phyloP scores from a whole-genome alignment of 192 early-diverging fungal species.

The Umbelopsis ramanniana region DNA sequence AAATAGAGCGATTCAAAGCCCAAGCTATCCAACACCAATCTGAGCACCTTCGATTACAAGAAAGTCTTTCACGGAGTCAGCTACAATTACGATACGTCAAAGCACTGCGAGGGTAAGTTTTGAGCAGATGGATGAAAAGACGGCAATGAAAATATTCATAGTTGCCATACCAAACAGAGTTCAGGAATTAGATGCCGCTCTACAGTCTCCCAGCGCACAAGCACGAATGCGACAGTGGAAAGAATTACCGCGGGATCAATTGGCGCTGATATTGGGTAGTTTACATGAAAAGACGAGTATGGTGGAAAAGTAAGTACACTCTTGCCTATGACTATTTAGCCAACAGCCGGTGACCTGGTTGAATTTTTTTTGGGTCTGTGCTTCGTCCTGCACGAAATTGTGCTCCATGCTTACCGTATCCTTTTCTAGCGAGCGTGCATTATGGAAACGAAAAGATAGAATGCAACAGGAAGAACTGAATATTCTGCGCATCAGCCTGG shows the following conservation, averaged over 20 bases:
- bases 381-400: too few relatives aligned
- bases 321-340: too few relatives aligned
- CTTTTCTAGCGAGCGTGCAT: neutral
- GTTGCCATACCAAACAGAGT: neutral
- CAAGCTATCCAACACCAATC: neutral
- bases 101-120: neutral
- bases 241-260: conserved; percentile 13
- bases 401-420: neutral
- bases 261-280: neutral
- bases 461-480: conserved; percentile 21
- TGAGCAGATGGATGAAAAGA: too few relatives aligned
- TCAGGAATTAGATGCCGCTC: neutral
- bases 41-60: neutral
- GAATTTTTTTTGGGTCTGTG: too few relatives aligned
- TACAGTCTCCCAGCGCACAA: conserved; percentile 13
- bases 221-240: conserved; percentile 18
- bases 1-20: neutral
- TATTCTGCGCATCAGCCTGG: neutral
- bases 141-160: neutral
- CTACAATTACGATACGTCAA: conserved; percentile 6
- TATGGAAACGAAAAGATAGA: conserved; percentile 13
- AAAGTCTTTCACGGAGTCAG: neutral
- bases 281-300: conserved; percentile 3
- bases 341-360: too few relatives aligned
- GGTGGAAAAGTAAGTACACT: neutral